Evolutionary conservation across 1,284 basidiomycete genomes (phyloP), one percentile per base, ranked within the genome.

Genomic region (Ceratobasidium sp.): DNA sequence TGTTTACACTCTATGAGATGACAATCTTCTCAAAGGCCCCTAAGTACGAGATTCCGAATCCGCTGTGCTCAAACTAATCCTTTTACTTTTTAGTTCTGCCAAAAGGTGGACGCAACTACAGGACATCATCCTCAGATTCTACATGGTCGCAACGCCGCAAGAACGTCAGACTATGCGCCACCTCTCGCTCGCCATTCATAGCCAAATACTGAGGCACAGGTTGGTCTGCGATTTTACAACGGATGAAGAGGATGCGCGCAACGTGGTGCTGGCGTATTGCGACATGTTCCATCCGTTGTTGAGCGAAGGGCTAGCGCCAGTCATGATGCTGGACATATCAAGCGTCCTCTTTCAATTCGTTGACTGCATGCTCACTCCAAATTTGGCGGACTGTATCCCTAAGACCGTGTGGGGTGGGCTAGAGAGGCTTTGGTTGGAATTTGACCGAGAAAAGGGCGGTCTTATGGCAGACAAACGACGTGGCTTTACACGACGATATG

Each of bases 371-470:
- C 2, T 71, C 1, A 59, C 37, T 2, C 16, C 14, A 14, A 22
- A 53, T 1, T 8, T 48, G 11, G 39, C 29, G 41, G 39, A 59
- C 16, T 54, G 37, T 31, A 39, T 49, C 2, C 41, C 66, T 1
- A 41, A 29, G 7, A 41, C 59, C 13, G 34, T 34, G 1, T 6
- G n/a, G 37, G 39, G 7, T 24, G 66, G 39, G 6, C 22, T 71
- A 14, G 66, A 41, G 9, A 19, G 54, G 29, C 13, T 71, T n/a
- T 46, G 66, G 54, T 7, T 71, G 41, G 66, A 39, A 41, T 41
- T 71, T 9, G 66, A 71, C 24, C 24, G n/a, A 11, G 66, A 71
- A 22, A 39, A 16, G 11, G 11, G 46, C 29, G 54, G 39, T 1
- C 6, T 41, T 2, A 59, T 58, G 53, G 13, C 37, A 43, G 6